Percentiles rank a stretch among this genome's conserved stretches.
Conservation (phyloP, 2,329 filamentous ascomycete genomes). For the Sordariomycetes sp. region DNA sequence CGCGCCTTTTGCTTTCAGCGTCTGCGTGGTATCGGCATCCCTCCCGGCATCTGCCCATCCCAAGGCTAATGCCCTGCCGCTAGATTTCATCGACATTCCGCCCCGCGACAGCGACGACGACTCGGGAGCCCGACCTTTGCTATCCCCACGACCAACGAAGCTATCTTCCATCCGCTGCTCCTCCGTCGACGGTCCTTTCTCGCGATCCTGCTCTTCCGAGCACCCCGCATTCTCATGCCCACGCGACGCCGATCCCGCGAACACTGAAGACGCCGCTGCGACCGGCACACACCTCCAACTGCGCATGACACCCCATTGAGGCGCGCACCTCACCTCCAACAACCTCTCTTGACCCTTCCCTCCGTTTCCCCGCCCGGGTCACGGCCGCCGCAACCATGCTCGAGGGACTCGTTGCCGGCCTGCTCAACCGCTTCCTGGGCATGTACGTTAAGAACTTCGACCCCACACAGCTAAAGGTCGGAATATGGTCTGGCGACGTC, state of each 20-base stretch:
- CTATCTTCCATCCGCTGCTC: background rate
- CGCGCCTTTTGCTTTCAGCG: no score
- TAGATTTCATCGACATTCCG: no score
- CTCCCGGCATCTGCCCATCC: no score
- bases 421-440: conserved; percentile 98
- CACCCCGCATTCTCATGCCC: background rate
- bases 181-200: background rate
- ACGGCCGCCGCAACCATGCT: conserved; percentile 69
- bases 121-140: background rate
- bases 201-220: background rate
- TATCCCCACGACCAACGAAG: background rate
- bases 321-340: background rate
- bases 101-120: no score
- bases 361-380: conserved; percentile 58
- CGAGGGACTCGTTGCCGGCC: conserved; percentile 88
- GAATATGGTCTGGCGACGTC: conserved; percentile 98
- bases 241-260: background rate
- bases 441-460: conserved; percentile 99
- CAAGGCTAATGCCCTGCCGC: no score
- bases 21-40: no score
- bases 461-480: conserved; percentile 91
- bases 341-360: conserved; percentile 19
- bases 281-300: background rate
- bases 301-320: background rate
- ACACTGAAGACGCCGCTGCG: background rate